Base-by-base conservation (phyloP, 148 eudicot genomes). In the Rhododendron ferrugineum region DNA sequence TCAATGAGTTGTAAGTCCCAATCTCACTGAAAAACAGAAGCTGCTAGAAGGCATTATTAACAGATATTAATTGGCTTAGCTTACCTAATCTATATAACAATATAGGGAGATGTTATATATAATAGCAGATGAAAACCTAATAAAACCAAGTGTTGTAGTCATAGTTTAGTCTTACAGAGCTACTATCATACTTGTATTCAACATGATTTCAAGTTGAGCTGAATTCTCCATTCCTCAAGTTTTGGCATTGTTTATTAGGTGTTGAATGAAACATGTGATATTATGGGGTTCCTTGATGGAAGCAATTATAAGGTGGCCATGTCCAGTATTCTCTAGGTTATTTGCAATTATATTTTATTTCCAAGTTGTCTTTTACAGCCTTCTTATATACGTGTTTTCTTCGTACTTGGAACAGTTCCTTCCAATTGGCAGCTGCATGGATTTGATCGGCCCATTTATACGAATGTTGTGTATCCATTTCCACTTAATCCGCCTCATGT, bases 371-470 rank as follows among this genome's bases (percentile, higher is more conserved):
- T 46, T 82, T 50, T 50, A 26, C 79, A 20, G 49, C 68, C 22
- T 62, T 83, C 54, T 86, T 81, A 50, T 47, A 42, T 75, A 11
- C 70, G n/a, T 64, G 18, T 70, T 56, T 82, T 18, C 76, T 66
- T 80, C 34, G 80, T 86, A 79, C 60, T 86, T 85, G 88, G 86
- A 77, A 80, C 97, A 96, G 98, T 96, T 89, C 99, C 99, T 72
- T 95, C 95, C 66, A 96, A 93, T 86, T 96, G 99, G 99, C 95
- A 96, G 93, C 89, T 95, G 98, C 99, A 96, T 85, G 98, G 98
- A 86, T 94, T 90, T 89, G 98, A 91, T 86, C 90, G 78, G 87
- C 99, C 99, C 87, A 96, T 95, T 82, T 96, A 96, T 83, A 96
- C 99, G 32, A 96, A 96, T 85, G 74, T 90, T 23, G 80, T 89